phyloP scores from a whole-genome alignment of 768 basidiomycete genomes.

The Rhodotorula taiwanensis region DNA sequence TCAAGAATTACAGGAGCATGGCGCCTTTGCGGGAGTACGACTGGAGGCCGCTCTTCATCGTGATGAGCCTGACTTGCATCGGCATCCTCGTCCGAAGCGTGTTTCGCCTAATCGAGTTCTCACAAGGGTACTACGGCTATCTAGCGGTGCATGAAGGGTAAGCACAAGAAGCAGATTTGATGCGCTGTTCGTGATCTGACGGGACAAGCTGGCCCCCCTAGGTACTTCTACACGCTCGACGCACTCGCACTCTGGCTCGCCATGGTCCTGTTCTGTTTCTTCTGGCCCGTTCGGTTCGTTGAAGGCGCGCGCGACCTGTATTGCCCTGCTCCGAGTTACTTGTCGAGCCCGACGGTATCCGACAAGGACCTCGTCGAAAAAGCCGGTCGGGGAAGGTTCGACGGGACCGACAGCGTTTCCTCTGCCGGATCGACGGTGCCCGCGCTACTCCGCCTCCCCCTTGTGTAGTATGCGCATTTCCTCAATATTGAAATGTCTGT shows the following conservation, averaged over 20 bases:
- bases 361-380: no score
- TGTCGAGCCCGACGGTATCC: no score
- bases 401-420: no score
- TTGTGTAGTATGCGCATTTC: no score
- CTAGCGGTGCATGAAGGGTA: slow-evolving; percentile 20
- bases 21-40: background rate
- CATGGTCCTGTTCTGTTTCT: slow-evolving; percentile 17
- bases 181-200: no score
- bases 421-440: no score
- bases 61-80: slow-evolving; percentile 8
- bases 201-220: background rate
- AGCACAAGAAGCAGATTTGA: background rate
- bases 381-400: no score
- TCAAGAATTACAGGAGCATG: background rate
- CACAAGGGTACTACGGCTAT: slow-evolving; percentile 27
- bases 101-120: slow-evolving; percentile 31
- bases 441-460: no score
- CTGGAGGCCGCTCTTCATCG: slow-evolving; percentile 23
- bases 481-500: no score
- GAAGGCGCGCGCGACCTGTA: slow-evolving; percentile 3
- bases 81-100: slow-evolving; percentile 6
- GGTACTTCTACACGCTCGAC: slow-evolving; percentile 33
- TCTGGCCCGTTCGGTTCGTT: slow-evolving; percentile 33
- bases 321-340: no score
- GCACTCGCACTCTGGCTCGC: slow-evolving; percentile 32